Percentiles rank a stretch among this genome's conserved stretches.
phyloP scores from a whole-genome alignment of 768 basidiomycete genomes.

The Mycena olivaceomarginata region DNA sequence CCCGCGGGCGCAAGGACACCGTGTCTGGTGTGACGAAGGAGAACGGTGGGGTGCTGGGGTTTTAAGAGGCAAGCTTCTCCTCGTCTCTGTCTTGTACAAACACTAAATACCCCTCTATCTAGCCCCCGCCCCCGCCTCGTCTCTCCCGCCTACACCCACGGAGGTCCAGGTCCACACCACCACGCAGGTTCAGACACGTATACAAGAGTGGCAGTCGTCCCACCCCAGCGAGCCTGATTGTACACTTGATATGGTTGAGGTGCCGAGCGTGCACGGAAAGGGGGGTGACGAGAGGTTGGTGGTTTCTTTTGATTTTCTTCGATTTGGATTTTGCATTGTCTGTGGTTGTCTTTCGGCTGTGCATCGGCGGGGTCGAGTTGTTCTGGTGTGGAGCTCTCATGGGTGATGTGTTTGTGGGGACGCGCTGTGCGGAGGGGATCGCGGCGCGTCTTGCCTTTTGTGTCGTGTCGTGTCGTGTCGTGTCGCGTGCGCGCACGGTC shows the following conservation, averaged over 20 bases:
- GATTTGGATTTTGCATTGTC: too few species aligned
- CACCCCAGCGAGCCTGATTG: slow-evolving; percentile 42
- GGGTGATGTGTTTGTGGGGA: too few species aligned
- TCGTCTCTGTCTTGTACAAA: background rate
- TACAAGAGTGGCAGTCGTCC: slow-evolving; percentile 8
- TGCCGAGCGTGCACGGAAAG: slow-evolving; percentile 37
- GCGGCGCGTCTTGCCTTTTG: too few species aligned
- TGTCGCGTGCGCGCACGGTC: too few species aligned
- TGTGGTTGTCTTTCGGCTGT: too few species aligned
- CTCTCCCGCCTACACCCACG: slow-evolving; percentile 28
- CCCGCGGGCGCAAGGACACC: too few species aligned
- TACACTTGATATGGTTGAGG: slow-evolving; percentile 44
- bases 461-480: too few species aligned
- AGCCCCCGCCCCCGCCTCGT: slow-evolving; percentile 37
- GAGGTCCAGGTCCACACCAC: slow-evolving; percentile 8
- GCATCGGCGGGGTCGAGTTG: too few species aligned
- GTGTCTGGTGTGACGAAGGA: slow-evolving; percentile 64
- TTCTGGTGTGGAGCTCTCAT: too few species aligned
- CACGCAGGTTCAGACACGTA: background rate
- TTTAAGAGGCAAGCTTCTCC: slow-evolving; percentile 52
- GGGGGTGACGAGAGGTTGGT: slow-evolving; percentile 24
- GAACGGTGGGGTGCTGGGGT: slow-evolving; percentile 55
- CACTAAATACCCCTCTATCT: background rate
- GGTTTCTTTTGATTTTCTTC: background rate
- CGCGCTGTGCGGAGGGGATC: too few species aligned